A percentile compares a stretch with the other conserved stretches of the same genome.
Conservation (phyloP, 345 rosid species). For the Luvunga scandens region DNA sequence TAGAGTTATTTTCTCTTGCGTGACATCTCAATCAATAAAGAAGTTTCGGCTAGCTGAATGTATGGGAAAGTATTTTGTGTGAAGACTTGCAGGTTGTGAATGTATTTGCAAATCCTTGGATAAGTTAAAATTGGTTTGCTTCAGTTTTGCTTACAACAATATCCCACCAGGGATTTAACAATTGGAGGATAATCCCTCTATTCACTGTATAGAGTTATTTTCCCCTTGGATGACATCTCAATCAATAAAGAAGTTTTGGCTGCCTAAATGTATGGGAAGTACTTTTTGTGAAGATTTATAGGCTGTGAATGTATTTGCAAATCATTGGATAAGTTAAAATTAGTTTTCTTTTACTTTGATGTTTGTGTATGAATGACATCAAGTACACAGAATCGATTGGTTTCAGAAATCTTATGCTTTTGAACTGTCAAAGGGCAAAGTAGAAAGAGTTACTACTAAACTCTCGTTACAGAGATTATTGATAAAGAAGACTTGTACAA, state of each 20-base stretch:
- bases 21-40: conserved; percentile 35
- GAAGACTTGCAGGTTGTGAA: conserved; percentile 15
- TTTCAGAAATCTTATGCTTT: conserved; percentile 16
- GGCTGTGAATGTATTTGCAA: conserved; percentile 4
- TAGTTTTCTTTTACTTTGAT: conserved; percentile 25
- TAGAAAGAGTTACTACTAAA: background rate
- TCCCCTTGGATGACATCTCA: conserved; percentile 24
- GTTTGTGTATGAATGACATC: conserved; percentile 18
- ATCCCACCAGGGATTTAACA: conserved; percentile 5
- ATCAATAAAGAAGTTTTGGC: conserved; percentile 43
- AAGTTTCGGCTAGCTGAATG: conserved; percentile 27
- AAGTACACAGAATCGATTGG: conserved; percentile 7
- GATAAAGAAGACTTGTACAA: background rate
- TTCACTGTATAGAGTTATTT: conserved; percentile 42
- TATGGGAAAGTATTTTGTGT: conserved; percentile 9
- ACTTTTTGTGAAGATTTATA: conserved; percentile 12
- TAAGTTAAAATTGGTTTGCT: conserved; percentile 25
- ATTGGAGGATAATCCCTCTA: conserved; percentile 23
- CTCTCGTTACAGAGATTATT: background rate
- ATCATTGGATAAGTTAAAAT: conserved; percentile 26
- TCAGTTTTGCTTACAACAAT: conserved; percentile 22
- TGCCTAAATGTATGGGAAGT: conserved; percentile 10
- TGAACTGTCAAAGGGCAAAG: background rate
- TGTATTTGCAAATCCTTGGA: conserved; percentile 11
- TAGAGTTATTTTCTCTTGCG: conserved; percentile 39